Base-by-base conservation (phyloP, 192 early-diverging fungal species). In the Coemansia sp. region DNA sequence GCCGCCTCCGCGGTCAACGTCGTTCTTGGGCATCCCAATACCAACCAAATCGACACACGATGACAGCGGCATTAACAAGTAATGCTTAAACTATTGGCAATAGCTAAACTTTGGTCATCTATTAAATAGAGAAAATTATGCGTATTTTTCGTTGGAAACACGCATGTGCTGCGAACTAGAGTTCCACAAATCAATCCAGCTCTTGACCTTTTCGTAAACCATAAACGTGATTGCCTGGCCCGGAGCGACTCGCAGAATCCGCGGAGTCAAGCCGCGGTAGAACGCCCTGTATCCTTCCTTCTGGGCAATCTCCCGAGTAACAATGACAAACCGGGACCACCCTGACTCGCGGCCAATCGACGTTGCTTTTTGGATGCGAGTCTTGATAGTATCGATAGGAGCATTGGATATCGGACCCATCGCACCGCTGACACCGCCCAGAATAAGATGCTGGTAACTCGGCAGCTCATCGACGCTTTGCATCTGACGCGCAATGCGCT, bases 381-480 rank as follows among this genome's bases (percentile, higher is more conserved):
- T 98, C 85, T 98, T 98, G 84, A 98, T 95, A 32, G 94, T 96
- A 76, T 98, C 96, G 47, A 98, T 95, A 21, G 96, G 96, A 3
- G 92, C 92, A 73, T 98, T 98, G 51, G 92, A 95, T 1, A 98
- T 74, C 2, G 96, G 96, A 35, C 94, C 87, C 90, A 92, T 91
- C 29, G 90, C 90, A 63, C 91, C 90, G 56, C 92, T 94, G 51
- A 98, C 82, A 61, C 93, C 92, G 76, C 96, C 96, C 62, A 94
- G 85, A 24, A 94, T 68, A 24, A 94, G 75, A 66, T 90, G 87
- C 83, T 98, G 95, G 82, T 94, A 98, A 58, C 89, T 85, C 22
- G 95, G 95, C 55, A 98, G 85, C 60, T 87, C 79, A 15, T 87
- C 74, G n/a, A 76, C 15, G 21, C 72, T 75, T 58, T 98, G 96